These are phyloP conservation scores for Cicer arietinum DNA, from an alignment of 306 rosid species.

Conservation along the genomic window DNA sequence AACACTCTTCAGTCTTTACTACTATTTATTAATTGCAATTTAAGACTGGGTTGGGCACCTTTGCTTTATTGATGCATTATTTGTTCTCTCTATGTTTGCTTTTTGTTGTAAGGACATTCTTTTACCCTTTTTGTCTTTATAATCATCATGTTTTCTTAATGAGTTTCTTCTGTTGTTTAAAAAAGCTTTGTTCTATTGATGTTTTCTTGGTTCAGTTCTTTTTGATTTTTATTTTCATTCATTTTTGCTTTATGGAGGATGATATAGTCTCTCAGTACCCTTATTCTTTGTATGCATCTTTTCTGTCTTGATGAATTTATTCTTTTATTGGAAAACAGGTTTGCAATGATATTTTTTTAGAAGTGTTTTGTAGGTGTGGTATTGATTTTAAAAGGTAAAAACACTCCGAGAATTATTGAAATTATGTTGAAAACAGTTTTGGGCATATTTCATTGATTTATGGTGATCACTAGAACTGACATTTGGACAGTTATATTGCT, in stretches of 20 bases:
- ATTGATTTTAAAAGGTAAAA: background rate
- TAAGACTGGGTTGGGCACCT: background rate
- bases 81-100: background rate
- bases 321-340: background rate
- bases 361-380: background rate
- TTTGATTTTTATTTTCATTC: background rate
- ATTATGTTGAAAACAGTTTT: background rate
- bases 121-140: background rate
- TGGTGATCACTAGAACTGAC: background rate
- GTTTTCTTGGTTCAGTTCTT: slow-evolving; percentile 6
- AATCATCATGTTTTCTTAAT: background rate
- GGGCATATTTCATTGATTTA: slow-evolving; percentile 10
- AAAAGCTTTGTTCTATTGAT: background rate
- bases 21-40: background rate
- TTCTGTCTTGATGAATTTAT: background rate
- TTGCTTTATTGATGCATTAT: slow-evolving; percentile 21
- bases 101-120: background rate
- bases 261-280: slow-evolving; percentile 6
- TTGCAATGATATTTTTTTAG: background rate
- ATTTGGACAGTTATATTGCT: slow-evolving; percentile 23
- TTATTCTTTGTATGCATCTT: background rate
- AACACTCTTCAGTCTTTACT: background rate
- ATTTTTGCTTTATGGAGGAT: background rate
- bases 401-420: background rate
- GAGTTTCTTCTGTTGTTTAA: background rate